Base-by-base conservation (phyloP, 2,329 filamentous ascomycete species). In the Didymella pomorum region DNA sequence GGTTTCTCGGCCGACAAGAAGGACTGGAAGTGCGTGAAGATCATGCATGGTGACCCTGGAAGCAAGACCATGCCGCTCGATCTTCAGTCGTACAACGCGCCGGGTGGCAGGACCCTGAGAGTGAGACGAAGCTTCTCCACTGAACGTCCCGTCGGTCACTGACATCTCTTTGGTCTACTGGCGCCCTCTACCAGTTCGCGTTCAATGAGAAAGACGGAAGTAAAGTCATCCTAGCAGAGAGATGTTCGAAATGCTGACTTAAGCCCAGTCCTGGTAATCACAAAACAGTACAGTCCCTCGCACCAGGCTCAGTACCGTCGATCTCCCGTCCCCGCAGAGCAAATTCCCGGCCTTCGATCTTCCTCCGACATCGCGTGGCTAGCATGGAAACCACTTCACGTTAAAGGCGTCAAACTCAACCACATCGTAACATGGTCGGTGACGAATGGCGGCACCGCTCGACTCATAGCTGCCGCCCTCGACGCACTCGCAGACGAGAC, bases 281-380 rank as follows among this genome's bases (percentile, higher is more conserved):
- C 55, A 4, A 58, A 58, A 26, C 55, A 37, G 10, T 58, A 52
- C 18, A 47, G 55, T 18, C 35, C 44, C 9, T 23, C 44, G 4
- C 44, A 52, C 23, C 55, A 58, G 23, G 26, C 35, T 10, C 26
- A 58, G 14, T 49, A 58, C 31, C 49, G 55, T 44, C 49, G 23
- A 21, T 44, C 55, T 26, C 44, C 49, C 8, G 39, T 58, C 8
- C 18, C 33, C 3, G 9, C 29, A 4, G 8, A 42, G 11, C 26
- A 52, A 2, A 21, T 58, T 9, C 49, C 55, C 0, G 37, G 25
- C 26, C n/a, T 58, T 2, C 44, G 49, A 20, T 52, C 44, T 6
- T 52, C 49, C 20, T 58, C 55, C 18, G 55, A 52, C 16, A 48
- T 58, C 21, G 25, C 44, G 23, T 58, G 55, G 49, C 37, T 58